A percentile compares a stretch with the other conserved stretches of the same genome.
phyloP scores from a whole-genome alignment of 1,284 basidiomycete genomes.

The Rhodotorula sp. region DNA sequence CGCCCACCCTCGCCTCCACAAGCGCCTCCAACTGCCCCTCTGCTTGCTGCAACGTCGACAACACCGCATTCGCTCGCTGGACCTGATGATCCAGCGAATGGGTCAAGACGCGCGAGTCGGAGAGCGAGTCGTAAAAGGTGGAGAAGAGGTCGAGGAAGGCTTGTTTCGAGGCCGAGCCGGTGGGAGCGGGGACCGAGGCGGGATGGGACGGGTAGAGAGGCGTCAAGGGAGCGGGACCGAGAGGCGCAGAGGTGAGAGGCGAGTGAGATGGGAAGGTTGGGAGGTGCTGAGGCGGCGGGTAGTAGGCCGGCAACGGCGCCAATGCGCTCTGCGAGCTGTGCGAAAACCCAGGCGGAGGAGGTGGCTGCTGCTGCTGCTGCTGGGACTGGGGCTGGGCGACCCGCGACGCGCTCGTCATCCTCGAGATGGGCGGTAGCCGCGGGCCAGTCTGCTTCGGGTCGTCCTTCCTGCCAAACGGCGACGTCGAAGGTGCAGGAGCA shows the following conservation, averaged over 20 bases:
- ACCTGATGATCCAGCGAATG: slow-evolving; percentile 38
- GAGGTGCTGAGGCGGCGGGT: background rate
- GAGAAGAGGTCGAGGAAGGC: slow-evolving; percentile 43
- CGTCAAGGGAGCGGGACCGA: background rate
- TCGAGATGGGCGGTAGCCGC: background rate
- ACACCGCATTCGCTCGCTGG: slow-evolving; percentile 18
- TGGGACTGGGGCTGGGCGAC: background rate
- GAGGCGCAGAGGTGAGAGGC: background rate
- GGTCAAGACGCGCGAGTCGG: slow-evolving; percentile 38
- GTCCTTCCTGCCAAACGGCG: too few relatives aligned
- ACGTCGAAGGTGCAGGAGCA: too few relatives aligned
- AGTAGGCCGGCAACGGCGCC: background rate
- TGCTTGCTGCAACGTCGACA: slow-evolving; percentile 37
- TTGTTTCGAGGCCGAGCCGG: slow-evolving; percentile 49
- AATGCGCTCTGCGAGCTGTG: background rate
- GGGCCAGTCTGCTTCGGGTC: background rate
- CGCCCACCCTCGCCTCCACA: background rate
- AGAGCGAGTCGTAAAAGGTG: slow-evolving; percentile 43
- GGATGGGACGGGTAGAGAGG: slow-evolving; percentile 36
- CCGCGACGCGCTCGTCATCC: background rate
- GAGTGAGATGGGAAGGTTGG: background rate
- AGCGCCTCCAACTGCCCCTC: slow-evolving; percentile 13
- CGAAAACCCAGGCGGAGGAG: background rate
- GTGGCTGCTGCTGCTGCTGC: background rate
- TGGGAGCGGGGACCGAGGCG: slow-evolving; percentile 76